phyloP scores from a whole-genome alignment of 257 asterid species.

The Solanum commersonii region DNA sequence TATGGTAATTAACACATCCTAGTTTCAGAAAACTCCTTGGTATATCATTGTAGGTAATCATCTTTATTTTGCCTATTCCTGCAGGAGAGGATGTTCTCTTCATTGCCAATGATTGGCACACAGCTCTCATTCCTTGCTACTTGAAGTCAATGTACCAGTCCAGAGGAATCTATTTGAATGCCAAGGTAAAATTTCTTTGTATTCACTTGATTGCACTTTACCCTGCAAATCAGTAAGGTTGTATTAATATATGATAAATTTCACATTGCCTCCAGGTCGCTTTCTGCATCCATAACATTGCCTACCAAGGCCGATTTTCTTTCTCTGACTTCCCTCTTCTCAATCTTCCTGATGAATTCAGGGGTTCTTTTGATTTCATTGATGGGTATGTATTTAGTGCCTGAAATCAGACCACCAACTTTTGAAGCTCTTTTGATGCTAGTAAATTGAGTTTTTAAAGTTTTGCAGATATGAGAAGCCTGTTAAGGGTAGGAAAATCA shows the following conservation, averaged over 20 bases:
- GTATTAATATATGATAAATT: neutral
- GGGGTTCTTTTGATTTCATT: slow-evolving; percentile 80
- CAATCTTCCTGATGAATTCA: slow-evolving; percentile 66
- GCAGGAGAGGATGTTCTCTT: slow-evolving; percentile 87
- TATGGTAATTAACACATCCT: slow-evolving; percentile 38
- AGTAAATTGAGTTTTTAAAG: neutral
- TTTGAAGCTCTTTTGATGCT: neutral
- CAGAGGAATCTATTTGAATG: slow-evolving; percentile 60
- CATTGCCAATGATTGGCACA: slow-evolving; percentile 96
- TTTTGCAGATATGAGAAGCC: slow-evolving; percentile 63
- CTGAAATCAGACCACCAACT: neutral
- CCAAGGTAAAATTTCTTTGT: slow-evolving; percentile 44
- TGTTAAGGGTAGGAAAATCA: slow-evolving; percentile 82
- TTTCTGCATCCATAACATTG: slow-evolving; percentile 97
- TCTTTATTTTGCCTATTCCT: neutral
- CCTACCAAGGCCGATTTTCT: slow-evolving; percentile 89
- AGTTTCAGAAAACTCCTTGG: neutral
- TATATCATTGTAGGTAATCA: neutral
- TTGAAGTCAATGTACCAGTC: slow-evolving; percentile 77
- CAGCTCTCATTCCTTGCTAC: slow-evolving; percentile 89
- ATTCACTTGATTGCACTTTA: neutral
- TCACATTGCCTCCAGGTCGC: slow-evolving; percentile 41
- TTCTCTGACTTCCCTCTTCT: slow-evolving; percentile 71
- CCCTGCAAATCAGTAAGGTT: neutral
- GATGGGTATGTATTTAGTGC: slow-evolving; percentile 56